Base-by-base conservation (phyloP, 2,329 filamentous ascomycete genomes). In the Verticillium isaacii region DNA sequence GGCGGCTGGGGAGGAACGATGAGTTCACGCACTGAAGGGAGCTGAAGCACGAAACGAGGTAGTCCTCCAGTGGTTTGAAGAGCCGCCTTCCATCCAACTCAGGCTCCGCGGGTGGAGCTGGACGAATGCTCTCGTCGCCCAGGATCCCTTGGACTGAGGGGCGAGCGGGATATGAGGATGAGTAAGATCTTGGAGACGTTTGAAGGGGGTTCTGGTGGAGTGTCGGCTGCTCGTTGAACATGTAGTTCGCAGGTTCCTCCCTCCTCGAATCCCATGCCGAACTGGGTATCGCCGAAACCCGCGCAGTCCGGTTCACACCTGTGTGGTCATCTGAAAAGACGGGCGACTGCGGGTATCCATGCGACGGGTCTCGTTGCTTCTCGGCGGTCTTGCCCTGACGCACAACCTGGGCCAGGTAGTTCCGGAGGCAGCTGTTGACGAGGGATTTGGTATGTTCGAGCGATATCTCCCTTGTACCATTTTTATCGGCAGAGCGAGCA, bases 51-150 rank as follows among this genome's bases (percentile, higher is more conserved):
- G 77, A 74, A 58, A 87, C 77, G 50, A 97, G 83, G 70, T 95
- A 94, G 64, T 93, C 89, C 74, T 96, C 92, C 15, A 97, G 72
- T 5, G 83, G 82, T 63, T 85, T 88, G 73, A 97, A 97, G 12
- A 94, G 85, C 41, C 78, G 80, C 69, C 83, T 87, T 2, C 81
- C 75, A 3, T 80, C 81, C 52, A 66, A 62, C 17, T 66, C 66
- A 1, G 61, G 66, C 57, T 62, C 45, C 56, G 65, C 59, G 56
- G 61, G 55, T 60, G 63, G 29, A 62, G 64, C 39, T 17, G 61
- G 23, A 64, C 15, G 32, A 61, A 60, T 15, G 59, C 62, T 32
- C 63, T 61, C 11, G 58, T 60, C 23, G 62, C 66, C 14, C 66
- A 64, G 34, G 8, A 32, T 36, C 58, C 60, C 57, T 34, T 67